Evolutionary conservation across 2,329 filamentous ascomycete genomes (phyloP).

Genomic region (Colletotrichum sp.): DNA sequence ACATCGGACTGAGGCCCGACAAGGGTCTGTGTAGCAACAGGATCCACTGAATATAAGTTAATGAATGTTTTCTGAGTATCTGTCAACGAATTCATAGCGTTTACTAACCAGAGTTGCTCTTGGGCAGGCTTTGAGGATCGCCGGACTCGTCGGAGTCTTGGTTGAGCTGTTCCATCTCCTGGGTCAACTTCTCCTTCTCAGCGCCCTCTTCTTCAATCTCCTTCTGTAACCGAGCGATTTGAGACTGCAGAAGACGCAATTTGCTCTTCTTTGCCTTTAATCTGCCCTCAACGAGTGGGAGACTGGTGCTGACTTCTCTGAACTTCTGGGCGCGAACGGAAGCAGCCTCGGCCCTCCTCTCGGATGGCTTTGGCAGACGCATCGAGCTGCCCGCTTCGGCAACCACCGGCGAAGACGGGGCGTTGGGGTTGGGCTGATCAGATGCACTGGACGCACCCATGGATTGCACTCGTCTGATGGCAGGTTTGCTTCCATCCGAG

Average conservation of each 20-base stretch:
- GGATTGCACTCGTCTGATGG: slow-evolving; percentile 22
- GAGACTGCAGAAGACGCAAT: slow-evolving; percentile 49
- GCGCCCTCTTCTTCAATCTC: slow-evolving; percentile 47
- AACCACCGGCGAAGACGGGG: slow-evolving; percentile 28
- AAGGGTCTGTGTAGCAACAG: neutral
- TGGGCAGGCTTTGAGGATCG: slow-evolving; percentile 8
- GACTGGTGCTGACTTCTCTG: slow-evolving; percentile 41
- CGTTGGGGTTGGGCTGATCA: slow-evolving; percentile 22
- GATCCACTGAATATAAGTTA: neutral
- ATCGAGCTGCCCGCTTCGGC: slow-evolving; percentile 25
- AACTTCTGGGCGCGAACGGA: slow-evolving; percentile 28
- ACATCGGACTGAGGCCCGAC: neutral
- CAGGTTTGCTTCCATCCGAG: slow-evolving; percentile 17
- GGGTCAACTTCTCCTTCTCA: slow-evolving; percentile 36
- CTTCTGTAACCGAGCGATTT: slow-evolving; percentile 52
- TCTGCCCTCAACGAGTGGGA: slow-evolving; percentile 41
- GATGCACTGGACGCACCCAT: slow-evolving; percentile 20
- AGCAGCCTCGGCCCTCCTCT: neutral
- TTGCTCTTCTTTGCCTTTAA: slow-evolving; percentile 52
- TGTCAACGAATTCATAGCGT: neutral
- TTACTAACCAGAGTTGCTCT: slow-evolving; percentile 16
- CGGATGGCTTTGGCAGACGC: slow-evolving; percentile 28
- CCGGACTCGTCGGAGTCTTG: neutral
- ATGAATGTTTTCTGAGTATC: neutral
- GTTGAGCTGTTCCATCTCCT: slow-evolving; percentile 26